Conservation (phyloP, 2,329 filamentous ascomycete species). For the Alternaria consortialis region DNA sequence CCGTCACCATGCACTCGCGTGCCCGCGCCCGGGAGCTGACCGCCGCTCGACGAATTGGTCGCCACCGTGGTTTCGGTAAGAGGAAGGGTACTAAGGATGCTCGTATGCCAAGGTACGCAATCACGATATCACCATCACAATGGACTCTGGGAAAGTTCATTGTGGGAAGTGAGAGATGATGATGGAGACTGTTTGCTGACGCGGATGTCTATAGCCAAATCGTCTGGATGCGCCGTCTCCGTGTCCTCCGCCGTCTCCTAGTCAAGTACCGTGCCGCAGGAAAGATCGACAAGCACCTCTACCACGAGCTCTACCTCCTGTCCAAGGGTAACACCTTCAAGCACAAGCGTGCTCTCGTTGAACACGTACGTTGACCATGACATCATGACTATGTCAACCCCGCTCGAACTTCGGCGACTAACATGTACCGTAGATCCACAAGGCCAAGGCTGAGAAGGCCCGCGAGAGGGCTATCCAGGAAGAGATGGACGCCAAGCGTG, state of each 20-base stretch:
- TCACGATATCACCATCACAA: constrained; percentile 27
- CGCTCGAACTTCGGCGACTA: constrained; percentile 30
- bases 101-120: constrained; percentile 93
- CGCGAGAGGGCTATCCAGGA: constrained; percentile 97
- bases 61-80: constrained; percentile 99
- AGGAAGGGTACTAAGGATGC: constrained; percentile 99
- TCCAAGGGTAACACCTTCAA: constrained; percentile 99
- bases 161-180: constrained; percentile 15
- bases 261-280: constrained; percentile 99
- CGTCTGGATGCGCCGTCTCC: constrained; percentile 99
- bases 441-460: constrained; percentile 99
- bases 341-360: constrained; percentile 99
- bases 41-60: constrained; percentile 90
- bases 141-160: constrained; percentile 10
- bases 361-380: constrained; percentile 84
- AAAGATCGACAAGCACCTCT: constrained; percentile 99
- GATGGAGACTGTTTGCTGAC: constrained; percentile 41
- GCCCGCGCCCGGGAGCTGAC: constrained; percentile 94
- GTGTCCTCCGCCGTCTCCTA: constrained; percentile 97
- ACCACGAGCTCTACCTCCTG: constrained; percentile 99
- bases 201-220: constrained; percentile 73
- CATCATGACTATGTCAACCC: constrained; percentile 46
- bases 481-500: constrained; percentile 99
- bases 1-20: constrained; percentile 99
- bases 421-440: constrained; percentile 81